Percentiles rank a stretch among this genome's conserved stretches.
phyloP scores from a whole-genome alignment of 495 filamentous ascomycete genomes.

The Penicillium lividum region DNA sequence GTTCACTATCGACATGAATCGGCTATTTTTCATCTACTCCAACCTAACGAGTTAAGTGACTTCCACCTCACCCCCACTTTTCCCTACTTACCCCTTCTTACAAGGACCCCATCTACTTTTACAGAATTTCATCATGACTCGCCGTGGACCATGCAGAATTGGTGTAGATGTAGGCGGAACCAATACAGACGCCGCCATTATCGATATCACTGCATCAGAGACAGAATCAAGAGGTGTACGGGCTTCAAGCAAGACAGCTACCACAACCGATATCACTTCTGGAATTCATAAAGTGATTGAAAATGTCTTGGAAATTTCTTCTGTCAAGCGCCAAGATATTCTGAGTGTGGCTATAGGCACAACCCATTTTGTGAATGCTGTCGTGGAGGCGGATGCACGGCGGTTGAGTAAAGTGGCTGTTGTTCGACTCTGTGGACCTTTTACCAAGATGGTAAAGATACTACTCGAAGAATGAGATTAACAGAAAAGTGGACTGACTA shows the following conservation, averaged over 20 bases:
- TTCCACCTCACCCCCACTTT: not conserved
- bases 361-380: conserved; percentile 65
- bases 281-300: conserved; percentile 55
- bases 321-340: conserved; percentile 41
- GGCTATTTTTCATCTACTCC: no score
- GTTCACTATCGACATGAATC: no score
- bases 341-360: conserved; percentile 63
- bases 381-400: conserved; percentile 55
- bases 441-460: conserved; percentile 36
- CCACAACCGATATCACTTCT: conserved; percentile 55
- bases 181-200: conserved; percentile 61
- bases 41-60: no score
- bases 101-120: not conserved
- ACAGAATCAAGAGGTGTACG: conserved; percentile 45
- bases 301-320: conserved; percentile 43
- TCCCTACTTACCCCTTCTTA: not conserved
- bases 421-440: conserved; percentile 54
- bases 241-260: conserved; percentile 58
- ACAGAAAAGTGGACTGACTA: not conserved
- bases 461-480: not conserved
- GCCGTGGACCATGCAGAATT: conserved; percentile 17
- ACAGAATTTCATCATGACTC: not conserved
- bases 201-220: conserved; percentile 48
- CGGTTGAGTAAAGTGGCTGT: conserved; percentile 56
- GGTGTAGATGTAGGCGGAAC: conserved; percentile 46